These are phyloP conservation scores for Endothia cerciana DNA, from an alignment of 2,329 filamentous ascomycete genomes.

Conservation along the genomic window DNA sequence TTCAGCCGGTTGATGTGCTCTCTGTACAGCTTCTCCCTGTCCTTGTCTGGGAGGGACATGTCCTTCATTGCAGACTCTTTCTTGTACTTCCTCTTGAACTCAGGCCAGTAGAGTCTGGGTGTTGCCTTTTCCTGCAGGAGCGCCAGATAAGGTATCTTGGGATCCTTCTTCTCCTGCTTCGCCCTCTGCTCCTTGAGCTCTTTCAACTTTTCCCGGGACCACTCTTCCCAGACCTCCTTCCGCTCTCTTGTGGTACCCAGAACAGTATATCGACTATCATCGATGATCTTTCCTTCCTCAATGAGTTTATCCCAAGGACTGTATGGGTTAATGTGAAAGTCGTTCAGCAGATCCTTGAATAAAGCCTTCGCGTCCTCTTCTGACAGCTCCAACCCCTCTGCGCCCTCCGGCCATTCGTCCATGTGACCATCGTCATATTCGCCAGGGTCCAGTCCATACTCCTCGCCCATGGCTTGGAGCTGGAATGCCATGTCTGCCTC, in stretches of 20 bases:
- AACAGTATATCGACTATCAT: constrained; percentile 86
- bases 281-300: constrained; percentile 78
- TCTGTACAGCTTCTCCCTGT: constrained; percentile 78
- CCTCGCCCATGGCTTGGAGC: constrained; percentile 83
- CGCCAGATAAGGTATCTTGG: constrained; percentile 77
- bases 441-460: constrained; percentile 78
- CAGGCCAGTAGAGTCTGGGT: constrained; percentile 94
- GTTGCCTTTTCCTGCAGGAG: constrained; percentile 83
- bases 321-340: constrained; percentile 82
- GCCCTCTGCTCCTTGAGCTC: constrained; percentile 72
- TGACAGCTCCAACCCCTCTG: constrained; percentile 70
- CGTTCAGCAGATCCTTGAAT: constrained; percentile 85
- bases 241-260: constrained; percentile 80
- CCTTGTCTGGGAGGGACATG: constrained; percentile 70
- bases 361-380: constrained; percentile 76
- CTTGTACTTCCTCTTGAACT: constrained; percentile 90
- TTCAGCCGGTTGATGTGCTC: constrained; percentile 73
- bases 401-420: constrained; percentile 70
- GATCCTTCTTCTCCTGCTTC: constrained; percentile 79
- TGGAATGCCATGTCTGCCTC: constrained; percentile 96
- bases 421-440: constrained; percentile 71
- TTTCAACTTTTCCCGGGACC: constrained; percentile 78
- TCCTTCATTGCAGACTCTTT: constrained; percentile 83
- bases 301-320: constrained; percentile 89
- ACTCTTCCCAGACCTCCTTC: constrained; percentile 81